Evolutionary conservation across 1,284 basidiomycete genomes (phyloP), one percentile per base, ranked within the genome.

Genomic region (Ceratorhiza oryzae-sativae): DNA sequence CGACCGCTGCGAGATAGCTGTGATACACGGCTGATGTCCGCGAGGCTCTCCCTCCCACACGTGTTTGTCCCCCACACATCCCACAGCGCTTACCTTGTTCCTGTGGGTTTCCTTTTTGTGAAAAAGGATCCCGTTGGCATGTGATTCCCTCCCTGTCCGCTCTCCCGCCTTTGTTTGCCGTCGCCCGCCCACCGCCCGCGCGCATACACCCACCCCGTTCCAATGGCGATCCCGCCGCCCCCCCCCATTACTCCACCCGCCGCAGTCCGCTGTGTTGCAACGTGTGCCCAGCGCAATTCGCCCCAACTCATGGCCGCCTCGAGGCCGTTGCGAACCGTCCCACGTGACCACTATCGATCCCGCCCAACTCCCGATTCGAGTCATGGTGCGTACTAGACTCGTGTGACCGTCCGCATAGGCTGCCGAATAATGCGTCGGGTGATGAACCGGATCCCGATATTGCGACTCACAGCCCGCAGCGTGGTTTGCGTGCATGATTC

Each of bases 181-280:
- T n/a, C 20, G 15, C 12, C 36, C 18, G 13, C 23, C 34, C 18
- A 18, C 23, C 39, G n/a, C 25, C n/a, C 42, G 18, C 20, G 27
- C 63, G 63, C 63, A 67, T 67, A 55, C 49, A 53, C 12, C n/a
- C 20, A n/a, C n/a, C 46, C 34, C 18, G 63, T 39, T 51, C 49
- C n/a, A 49, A 15, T 39, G 3, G 61, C 32, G 61, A 51, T 63
- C 23, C 34, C 12, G 25, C 15, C 20, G 48, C 12, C 32, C 23
- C 12, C 32, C 23, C n/a, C 48, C 59, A 27, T 49, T 25, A 23
- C 63, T 67, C 39, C 65, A 70, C 20, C 48, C 20, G 36, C 53
- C 41, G 53, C 59, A 55, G 39, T 30, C 36, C 46, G 63, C 65
- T 58, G 65, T 58, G 65, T 42, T 32, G 65, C 65, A 70, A 70